These are phyloP conservation scores for Coffea eugenioides DNA, from an alignment of 257 asterid genomes.

Conservation along the genomic window DNA sequence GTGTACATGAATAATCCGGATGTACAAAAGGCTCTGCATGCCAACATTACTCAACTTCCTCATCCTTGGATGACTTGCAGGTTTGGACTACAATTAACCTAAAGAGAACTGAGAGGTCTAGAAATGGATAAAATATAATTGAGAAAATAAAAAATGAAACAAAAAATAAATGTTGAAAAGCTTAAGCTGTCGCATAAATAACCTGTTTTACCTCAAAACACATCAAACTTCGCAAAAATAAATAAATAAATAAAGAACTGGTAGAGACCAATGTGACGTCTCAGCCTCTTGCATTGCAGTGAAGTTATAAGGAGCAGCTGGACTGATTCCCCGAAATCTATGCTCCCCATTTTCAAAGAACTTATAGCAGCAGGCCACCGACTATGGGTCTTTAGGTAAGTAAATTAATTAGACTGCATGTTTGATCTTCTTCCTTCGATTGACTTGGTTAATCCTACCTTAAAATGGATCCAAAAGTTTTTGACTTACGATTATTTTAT, in stretches of 20 bases:
- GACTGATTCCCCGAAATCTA: conserved; percentile 62
- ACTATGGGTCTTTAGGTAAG: conserved; percentile 68
- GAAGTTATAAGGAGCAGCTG: conserved; percentile 47
- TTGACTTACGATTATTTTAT: too few relatives aligned
- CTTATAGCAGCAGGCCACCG: conserved; percentile 53
- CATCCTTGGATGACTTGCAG: conserved; percentile 61
- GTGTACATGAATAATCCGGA: conserved; percentile 45
- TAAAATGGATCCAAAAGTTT: neutral
- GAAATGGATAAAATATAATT: too few relatives aligned
- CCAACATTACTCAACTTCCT: conserved; percentile 38
- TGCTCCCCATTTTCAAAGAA: conserved; percentile 54
- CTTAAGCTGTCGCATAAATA: too few relatives aligned
- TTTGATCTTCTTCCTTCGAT: neutral
- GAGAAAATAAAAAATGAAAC: too few relatives aligned
- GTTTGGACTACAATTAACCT: conserved; percentile 12
- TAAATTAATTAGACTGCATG: conserved; percentile 14
- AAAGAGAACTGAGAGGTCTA: too few relatives aligned
- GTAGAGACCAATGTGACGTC: too few relatives aligned
- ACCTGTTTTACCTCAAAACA: too few relatives aligned
- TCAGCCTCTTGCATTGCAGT: conserved; percentile 24
- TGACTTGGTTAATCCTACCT: neutral
- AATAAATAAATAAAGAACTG: too few relatives aligned
- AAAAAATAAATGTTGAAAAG: too few relatives aligned
- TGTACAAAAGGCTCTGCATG: conserved; percentile 70
- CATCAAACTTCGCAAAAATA: too few relatives aligned